These are phyloP conservation scores for Rhizopogon parksii DNA, from an alignment of 1,284 basidiomycete genomes.

Conservation along the genomic window DNA sequence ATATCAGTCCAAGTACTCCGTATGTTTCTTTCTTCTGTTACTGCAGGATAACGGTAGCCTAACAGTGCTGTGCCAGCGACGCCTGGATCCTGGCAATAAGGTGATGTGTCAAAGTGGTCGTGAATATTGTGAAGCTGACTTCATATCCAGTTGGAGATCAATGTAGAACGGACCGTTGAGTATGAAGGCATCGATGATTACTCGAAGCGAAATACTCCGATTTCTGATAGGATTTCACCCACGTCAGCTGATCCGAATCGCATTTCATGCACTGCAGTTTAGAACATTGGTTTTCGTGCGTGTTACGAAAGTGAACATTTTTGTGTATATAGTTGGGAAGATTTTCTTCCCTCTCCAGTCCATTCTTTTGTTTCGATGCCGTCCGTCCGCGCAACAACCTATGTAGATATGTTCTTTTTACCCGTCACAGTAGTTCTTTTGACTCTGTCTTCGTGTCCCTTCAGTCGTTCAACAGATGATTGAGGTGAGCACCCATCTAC, in stretches of 20 bases:
- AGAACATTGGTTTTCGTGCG: not conserved
- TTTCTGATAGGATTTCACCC: not conserved
- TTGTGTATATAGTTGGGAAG: not conserved
- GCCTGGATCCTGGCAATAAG: not conserved
- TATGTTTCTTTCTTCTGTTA: not conserved
- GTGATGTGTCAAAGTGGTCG: not conserved
- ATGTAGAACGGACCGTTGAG: conserved; percentile 4
- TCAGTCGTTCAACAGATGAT: not conserved
- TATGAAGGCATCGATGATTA: not conserved
- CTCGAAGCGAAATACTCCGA: not conserved
- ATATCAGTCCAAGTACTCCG: conserved; percentile 10
- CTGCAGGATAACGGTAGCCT: not conserved
- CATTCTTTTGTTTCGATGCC: not conserved
- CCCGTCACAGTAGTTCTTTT: not conserved
- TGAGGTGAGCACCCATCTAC: not conserved
- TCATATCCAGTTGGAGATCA: conserved; percentile 1
- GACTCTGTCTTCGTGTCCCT: not conserved
- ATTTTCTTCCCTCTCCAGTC: not conserved
- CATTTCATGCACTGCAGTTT: not conserved
- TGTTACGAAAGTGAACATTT: too few relatives aligned
- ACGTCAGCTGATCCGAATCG: not conserved
- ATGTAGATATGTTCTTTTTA: not conserved
- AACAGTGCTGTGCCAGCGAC: not conserved
- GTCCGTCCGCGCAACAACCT: not conserved
- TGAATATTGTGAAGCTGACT: not conserved